A percentile compares a stretch with the other conserved stretches of the same genome.
Evolutionary conservation across 371 early-diverging fungal genomes (phyloP).

Genomic region (Mortierella sp.): DNA sequence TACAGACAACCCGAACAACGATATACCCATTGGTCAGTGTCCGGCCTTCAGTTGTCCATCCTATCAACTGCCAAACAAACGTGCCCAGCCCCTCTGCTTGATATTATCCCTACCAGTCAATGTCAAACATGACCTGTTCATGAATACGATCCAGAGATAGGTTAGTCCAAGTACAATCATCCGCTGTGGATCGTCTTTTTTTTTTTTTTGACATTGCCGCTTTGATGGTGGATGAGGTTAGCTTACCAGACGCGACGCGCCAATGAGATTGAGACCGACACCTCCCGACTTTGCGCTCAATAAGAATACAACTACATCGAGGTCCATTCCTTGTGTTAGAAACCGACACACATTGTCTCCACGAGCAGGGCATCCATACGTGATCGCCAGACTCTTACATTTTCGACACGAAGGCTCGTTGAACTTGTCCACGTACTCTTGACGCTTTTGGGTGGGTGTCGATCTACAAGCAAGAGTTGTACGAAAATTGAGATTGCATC

Average conservation of each 20-base stretch:
- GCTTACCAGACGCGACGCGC: conserved; percentile 65
- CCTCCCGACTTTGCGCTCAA: conserved; percentile 74
- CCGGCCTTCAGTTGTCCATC: too few relatives aligned
- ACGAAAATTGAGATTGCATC: too few relatives aligned
- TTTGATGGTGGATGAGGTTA: not conserved
- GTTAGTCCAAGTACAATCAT: too few relatives aligned
- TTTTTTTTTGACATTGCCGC: not conserved
- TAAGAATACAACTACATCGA: conserved; percentile 59
- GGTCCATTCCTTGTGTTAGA: not conserved
- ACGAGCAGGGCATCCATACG: not conserved
- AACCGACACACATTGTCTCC: too few relatives aligned
- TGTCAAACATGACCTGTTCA: conserved; percentile 60
- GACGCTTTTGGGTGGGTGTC: conserved; percentile 66
- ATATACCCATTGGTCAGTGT: too few relatives aligned
- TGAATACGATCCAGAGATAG: not conserved
- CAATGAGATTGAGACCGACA: conserved; percentile 68
- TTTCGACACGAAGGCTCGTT: conserved; percentile 35
- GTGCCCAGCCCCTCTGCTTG: too few relatives aligned
- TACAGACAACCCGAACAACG: too few relatives aligned
- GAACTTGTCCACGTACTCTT: conserved; percentile 57
- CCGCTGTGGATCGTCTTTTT: too few relatives aligned
- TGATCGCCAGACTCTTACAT: conserved; percentile 25
- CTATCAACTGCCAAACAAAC: too few relatives aligned
- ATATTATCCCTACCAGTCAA: conserved; percentile 65
- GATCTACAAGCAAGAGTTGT: conserved; percentile 27